Conservation (phyloP, 768 basidiomycete species). For the Pulveroboletus sp. region DNA sequence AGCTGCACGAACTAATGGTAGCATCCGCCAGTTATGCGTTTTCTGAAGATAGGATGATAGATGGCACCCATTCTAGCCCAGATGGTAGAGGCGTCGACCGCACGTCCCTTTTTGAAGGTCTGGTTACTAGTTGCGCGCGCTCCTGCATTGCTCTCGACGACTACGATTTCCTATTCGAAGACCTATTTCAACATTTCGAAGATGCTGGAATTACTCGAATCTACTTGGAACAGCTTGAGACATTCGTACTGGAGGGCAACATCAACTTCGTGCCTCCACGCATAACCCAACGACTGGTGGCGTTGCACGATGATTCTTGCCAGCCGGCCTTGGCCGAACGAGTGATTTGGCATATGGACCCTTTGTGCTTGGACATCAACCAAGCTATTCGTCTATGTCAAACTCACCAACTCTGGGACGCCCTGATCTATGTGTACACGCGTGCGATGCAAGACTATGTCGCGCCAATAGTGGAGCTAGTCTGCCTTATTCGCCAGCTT, state of each 20-base stretch:
- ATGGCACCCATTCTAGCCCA: constrained; percentile 76
- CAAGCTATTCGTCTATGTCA: constrained; percentile 89
- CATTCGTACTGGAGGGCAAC: constrained; percentile 72
- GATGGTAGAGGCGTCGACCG: constrained; percentile 92
- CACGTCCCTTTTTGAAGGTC: constrained; percentile 83
- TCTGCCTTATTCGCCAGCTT: constrained; percentile 65
- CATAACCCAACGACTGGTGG: constrained; percentile 82
- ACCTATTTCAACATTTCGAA: constrained; percentile 88
- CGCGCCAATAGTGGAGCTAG: constrained; percentile 81
- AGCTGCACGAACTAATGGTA: constrained; percentile 77
- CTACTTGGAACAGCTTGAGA: constrained; percentile 79
- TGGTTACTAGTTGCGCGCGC: constrained; percentile 73
- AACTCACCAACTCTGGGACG: constrained; percentile 82
- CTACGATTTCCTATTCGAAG: constrained; percentile 88
- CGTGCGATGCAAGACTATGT: constrained; percentile 86
- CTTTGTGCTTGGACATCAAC: constrained; percentile 86
- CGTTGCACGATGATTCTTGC: constrained; percentile 67
- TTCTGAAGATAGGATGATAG: constrained; percentile 92
- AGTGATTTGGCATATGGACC: constrained; percentile 96
- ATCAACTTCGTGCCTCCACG: constrained; percentile 79
- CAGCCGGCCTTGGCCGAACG: constrained; percentile 79
- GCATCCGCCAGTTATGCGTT: constrained; percentile 90
- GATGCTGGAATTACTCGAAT: constrained; percentile 80
- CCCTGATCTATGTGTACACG: constrained; percentile 91
- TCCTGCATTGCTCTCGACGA: constrained; percentile 81